A percentile compares a stretch with the other conserved stretches of the same genome.
Conservation (phyloP, 352 stramenopile species). For the Globisporangium mamillatum region DNA sequence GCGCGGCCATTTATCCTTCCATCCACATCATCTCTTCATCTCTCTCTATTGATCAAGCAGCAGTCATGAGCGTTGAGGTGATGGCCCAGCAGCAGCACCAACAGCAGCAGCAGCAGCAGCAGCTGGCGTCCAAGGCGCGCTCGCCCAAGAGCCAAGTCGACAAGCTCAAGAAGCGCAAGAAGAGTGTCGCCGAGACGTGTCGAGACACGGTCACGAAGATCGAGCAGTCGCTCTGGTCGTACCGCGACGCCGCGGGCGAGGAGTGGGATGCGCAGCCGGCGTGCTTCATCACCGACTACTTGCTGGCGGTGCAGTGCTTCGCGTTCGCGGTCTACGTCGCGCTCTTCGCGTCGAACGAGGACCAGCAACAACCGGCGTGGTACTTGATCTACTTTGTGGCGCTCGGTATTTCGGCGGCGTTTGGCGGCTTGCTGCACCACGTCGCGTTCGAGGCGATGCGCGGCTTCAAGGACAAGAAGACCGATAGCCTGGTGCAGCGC, state of each 20-base stretch:
- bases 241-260: constrained; percentile 68
- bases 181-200: constrained; percentile 54
- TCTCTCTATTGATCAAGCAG: not conserved
- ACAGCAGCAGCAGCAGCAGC: not conserved
- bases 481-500: constrained; percentile 59
- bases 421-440: constrained; percentile 80
- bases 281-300: constrained; percentile 87
- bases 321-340: constrained; percentile 74
- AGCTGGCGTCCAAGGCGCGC: constrained; percentile 1
- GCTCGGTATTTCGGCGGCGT: constrained; percentile 71
- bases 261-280: constrained; percentile 85
- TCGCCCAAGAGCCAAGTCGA: constrained; percentile 10
- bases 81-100: not conserved
- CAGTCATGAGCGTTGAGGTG: constrained; percentile 14
- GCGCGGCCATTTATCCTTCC: not conserved
- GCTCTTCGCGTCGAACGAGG: constrained; percentile 61
- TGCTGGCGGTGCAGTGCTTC: constrained; percentile 83
- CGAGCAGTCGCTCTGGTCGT: constrained; percentile 78
- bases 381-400: constrained; percentile 88
- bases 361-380: constrained; percentile 46
- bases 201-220: constrained; percentile 65
- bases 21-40: not conserved
- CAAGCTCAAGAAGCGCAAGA: constrained; percentile 19
- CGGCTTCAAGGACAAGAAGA: constrained; percentile 69
- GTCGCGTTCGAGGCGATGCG: constrained; percentile 75